A percentile compares a stretch with the other conserved stretches of the same genome.
phyloP scores from a whole-genome alignment of 345 rosid genomes.

The Eucalyptus virginea region DNA sequence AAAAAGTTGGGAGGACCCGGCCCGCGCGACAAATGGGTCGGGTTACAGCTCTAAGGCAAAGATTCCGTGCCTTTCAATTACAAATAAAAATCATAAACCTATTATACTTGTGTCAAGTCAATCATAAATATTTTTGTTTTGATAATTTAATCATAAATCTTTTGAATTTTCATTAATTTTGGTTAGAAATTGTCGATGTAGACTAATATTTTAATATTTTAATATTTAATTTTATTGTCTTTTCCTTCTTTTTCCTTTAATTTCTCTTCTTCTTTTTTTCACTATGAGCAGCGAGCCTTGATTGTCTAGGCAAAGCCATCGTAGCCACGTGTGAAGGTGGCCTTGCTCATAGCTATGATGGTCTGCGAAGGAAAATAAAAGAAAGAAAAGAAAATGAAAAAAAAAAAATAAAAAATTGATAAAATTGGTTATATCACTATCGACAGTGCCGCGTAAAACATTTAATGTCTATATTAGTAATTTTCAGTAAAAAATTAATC shows the following conservation, averaged over 20 bases:
- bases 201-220: no score
- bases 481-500: no score
- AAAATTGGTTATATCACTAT: no score
- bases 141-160: accelerated
- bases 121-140: accelerated
- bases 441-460: accelerated
- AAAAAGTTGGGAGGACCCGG: not conserved
- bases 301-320: no score
- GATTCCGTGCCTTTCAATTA: not conserved
- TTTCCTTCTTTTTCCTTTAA: no score
- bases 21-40: not conserved
- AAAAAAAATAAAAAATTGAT: no score
- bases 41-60: not conserved
- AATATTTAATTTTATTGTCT: no score
- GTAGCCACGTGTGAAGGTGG: accelerated
- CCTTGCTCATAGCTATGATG: accelerated
- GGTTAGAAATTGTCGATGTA: accelerated
- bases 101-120: not conserved
- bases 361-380: not conserved
- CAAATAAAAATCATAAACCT: no score
- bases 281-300: no score
- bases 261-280: not conserved
- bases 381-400: accelerated
- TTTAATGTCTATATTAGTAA: not conserved
- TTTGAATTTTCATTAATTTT: no score